These are phyloP conservation scores for Gossypium thurberi DNA, from an alignment of 345 rosid genomes.

Conservation along the genomic window DNA sequence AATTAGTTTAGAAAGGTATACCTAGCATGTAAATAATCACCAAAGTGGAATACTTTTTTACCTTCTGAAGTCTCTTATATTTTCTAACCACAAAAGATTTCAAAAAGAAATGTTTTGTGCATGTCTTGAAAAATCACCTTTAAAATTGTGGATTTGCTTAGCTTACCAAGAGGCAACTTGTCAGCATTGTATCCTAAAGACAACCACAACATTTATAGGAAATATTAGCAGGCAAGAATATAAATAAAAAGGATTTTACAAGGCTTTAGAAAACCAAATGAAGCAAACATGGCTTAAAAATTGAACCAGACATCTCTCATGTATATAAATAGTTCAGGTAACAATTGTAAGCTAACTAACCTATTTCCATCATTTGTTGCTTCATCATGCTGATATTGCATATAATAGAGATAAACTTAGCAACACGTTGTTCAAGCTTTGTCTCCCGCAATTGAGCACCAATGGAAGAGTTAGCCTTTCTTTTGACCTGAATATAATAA, in stretches of 20 bases:
- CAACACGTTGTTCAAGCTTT: conserved; percentile 59
- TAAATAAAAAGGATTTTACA: neutral
- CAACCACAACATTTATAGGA: conserved; percentile 2
- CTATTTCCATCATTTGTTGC: conserved; percentile 93
- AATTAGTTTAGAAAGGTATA: neutral
- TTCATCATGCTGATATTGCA: conserved; percentile 88
- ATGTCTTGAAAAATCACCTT: conserved; percentile 29
- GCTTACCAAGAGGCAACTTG: conserved; percentile 88
- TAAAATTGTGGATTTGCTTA: conserved; percentile 69
- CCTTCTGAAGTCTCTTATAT: neutral
- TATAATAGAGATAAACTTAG: conserved; percentile 73
- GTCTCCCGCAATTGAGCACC: conserved; percentile 54
- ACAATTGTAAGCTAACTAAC: conserved; percentile 31
- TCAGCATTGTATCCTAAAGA: conserved; percentile 74
- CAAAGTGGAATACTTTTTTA: neutral
- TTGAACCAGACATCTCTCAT: neutral
- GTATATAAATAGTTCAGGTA: conserved; percentile 4
- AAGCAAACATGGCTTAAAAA: conserved; percentile 9
- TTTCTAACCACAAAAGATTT: neutral
- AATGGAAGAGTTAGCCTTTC: conserved; percentile 24
- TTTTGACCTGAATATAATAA: conserved; percentile 33
- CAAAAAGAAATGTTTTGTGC: neutral
- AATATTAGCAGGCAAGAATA: neutral
- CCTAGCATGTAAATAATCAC: neutral
- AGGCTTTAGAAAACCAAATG: neutral